Base-by-base conservation (phyloP, 2,329 filamentous ascomycete species). In the Periglandula ipomoeae region DNA sequence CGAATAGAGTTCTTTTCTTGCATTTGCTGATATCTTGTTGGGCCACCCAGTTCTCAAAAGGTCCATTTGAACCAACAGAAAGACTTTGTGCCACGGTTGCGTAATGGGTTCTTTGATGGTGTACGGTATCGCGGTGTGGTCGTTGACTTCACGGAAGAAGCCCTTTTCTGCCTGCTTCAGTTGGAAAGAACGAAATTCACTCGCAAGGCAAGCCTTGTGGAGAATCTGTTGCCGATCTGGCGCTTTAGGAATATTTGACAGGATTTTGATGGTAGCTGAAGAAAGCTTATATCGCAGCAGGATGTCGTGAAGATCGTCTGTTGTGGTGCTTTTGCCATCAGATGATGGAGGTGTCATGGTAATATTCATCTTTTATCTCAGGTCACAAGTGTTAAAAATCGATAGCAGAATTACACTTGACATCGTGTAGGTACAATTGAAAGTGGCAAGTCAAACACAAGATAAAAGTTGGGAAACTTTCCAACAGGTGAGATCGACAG, bases 41-140 rank as follows among this genome's bases (percentile, higher is more conserved):
- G 82, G 81, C 54, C 80, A 75, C 0, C 84, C 81, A 2, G 81
- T 70, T 32, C 72, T 74, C 13, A 82, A 79, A 5, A 91, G 73
- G 44, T 87, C 78, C 8, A 81, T 73, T 62, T 94, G 88, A 17
- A 89, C 77, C 38, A 93, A 72, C 4, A 94, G 70, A 10, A 82
- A 89, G 1, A 84, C 76, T 59, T 94, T 94, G 59, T 93, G 87
- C 44, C 81, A 76, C 5, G 81, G 72, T 2, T 78, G 67, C 4
- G 78, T 74, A 22, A 90, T 66, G 39, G 51, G 45, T 24, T 63
- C 65, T 10, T 47, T 50, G 13, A 72, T 47, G 2, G 59, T 63
- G 51, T 70, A 71, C 2, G 66, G 67, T 2, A 71, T 68, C 0
- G 56, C 52, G 6, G 64, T 65, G 42, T 62, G 60, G 32, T 67